These are phyloP conservation scores for Mortierella sp. DNA, from an alignment of 371 early-diverging fungal species.

Conservation along the genomic window DNA sequence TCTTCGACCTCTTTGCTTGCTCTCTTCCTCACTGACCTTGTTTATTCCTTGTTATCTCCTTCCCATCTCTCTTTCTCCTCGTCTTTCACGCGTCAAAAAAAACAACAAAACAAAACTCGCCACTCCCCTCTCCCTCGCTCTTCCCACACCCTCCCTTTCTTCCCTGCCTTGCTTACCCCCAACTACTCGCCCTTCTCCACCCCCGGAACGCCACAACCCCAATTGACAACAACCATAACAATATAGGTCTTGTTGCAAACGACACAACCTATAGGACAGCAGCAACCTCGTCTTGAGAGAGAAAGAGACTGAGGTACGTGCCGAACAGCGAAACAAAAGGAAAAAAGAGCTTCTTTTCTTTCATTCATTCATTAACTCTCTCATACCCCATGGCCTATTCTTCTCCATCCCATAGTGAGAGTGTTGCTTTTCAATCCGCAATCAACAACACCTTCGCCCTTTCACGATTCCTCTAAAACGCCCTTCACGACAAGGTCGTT, in stretches of 20 bases:
- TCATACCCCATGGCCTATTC: constrained; percentile 7
- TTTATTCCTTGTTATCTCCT: not conserved
- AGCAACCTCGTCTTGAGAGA: not conserved
- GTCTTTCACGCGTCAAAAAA: not conserved
- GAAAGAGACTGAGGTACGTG: not conserved
- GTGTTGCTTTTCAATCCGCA: not conserved
- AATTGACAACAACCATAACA: not conserved
- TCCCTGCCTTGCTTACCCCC: not conserved
- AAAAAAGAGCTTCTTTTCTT: not conserved
- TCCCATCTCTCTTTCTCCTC: not conserved
- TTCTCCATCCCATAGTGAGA: not conserved
- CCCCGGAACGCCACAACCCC: not conserved
- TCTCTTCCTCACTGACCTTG: constrained; percentile 1
- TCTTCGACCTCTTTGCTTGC: not conserved
- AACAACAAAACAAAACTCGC: too few relatives aligned
- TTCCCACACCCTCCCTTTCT: not conserved
- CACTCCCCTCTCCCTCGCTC: not conserved
- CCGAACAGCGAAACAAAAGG: not conserved
- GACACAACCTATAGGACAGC: not conserved
- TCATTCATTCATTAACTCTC: not conserved
- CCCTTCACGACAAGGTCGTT: too few relatives aligned
- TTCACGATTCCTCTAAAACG: not conserved
- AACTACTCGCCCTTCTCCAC: not conserved
- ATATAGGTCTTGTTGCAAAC: not conserved
- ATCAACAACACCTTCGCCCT: not conserved